Percentiles rank a stretch among this genome's conserved stretches.
Evolutionary conservation across 208 protist species (phyloP).

Genomic region (Leishmania braziliensis): DNA sequence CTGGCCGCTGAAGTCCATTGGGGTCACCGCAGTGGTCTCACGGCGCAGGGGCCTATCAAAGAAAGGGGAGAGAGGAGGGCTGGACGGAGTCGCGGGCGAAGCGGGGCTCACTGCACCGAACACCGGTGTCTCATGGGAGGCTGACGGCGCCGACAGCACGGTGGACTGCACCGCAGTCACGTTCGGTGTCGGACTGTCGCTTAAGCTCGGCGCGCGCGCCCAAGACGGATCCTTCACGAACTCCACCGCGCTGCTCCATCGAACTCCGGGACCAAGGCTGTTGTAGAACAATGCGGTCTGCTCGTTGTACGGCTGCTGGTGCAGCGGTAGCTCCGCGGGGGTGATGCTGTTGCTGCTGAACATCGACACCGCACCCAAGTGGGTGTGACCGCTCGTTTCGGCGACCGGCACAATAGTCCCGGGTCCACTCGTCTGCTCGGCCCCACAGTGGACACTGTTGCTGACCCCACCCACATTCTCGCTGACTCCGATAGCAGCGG

Average conservation of each 20-base stretch:
- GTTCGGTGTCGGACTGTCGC: background rate
- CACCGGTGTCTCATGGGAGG: constrained; percentile 1
- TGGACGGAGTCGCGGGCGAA: background rate
- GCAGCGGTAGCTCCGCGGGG: constrained; percentile 25
- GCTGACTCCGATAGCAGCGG: background rate
- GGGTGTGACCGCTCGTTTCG: background rate
- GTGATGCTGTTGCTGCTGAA: constrained; percentile 4
- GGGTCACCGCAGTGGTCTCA: background rate
- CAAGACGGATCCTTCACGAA: background rate
- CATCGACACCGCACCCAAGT: background rate
- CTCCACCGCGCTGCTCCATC: constrained; percentile 9
- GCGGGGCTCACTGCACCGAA: background rate
- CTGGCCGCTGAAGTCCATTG: background rate
- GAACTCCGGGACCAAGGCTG: constrained; percentile 12
- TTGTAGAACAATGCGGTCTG: constrained; percentile 50
- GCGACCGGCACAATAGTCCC: background rate
- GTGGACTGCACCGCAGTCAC: background rate
- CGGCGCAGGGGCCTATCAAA: background rate
- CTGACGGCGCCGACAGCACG: background rate
- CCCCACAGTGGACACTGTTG: background rate
- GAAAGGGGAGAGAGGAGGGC: background rate
- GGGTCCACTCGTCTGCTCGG: background rate
- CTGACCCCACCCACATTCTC: background rate
- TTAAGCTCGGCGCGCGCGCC: background rate
- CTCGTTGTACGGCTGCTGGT: constrained; percentile 50